Evolutionary conservation across 2,329 filamentous ascomycete genomes (phyloP), one percentile per base, ranked within the genome.

Genomic region (Apiospora saccharicola): DNA sequence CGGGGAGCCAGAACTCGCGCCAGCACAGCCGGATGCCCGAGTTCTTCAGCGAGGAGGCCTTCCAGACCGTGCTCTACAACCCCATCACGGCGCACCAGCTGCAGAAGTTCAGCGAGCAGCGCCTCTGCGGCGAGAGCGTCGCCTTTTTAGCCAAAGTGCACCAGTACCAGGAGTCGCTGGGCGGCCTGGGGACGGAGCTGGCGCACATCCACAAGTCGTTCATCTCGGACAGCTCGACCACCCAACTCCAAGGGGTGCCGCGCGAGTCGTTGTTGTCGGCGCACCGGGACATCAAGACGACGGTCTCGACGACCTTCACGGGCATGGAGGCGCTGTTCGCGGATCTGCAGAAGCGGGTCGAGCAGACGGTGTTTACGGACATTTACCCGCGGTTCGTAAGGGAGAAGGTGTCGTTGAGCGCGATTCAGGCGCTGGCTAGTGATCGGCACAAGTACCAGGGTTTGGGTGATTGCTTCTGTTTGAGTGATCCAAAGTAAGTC

Each of bases 331-430:
- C 77, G 49, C 79, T 86, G 3, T 86, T 86, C 72, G 74, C 77
- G 26, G 80, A 84, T 16, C 80, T 83, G 37, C 81, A 83, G 72
- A 77, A 79, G 0, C 77, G 83, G 22, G 80, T 87, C 37, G 82
- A 87, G 72, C 80, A 80, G 24, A 78, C 85, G 0, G 77, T 88
- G 7, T 77, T 82, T n/a, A 80, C 77, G 8, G 82, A 86, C 67
- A 80, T 88, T n/a, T 89, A 88, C 74, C 86, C 86, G 3, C 80
- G 83, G 46, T 89, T 88, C 74, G 83, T 87, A 30, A 84, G 85
- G 64, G 81, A 86, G 74, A 86, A 89, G 77, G 80, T 89, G 70
- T 82, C 82, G 22, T 76, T 83, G 49, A 84, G 83, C 69, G 83
- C 85, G 22, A 78, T 71, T 6, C 30, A 64, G 61, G 72, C 72